Conservation (phyloP, 805 yeast genomes). For the Wickerhamiella australiensis region DNA sequence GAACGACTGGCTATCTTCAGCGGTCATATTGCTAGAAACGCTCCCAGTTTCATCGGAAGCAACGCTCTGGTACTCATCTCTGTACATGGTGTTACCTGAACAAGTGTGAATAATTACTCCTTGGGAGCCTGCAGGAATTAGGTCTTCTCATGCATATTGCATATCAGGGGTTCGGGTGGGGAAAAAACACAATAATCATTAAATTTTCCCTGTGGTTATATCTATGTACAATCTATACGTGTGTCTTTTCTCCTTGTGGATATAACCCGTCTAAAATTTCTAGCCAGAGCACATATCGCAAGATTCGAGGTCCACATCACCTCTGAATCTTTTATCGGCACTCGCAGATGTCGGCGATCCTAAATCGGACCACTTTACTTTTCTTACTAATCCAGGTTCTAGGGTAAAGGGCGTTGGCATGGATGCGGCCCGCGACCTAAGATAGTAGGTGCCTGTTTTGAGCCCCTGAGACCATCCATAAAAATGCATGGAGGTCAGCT, state of each 20-base stretch:
- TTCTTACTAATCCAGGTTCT: constrained; percentile 26
- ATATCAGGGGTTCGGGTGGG: background rate
- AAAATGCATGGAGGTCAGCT: constrained; percentile 92
- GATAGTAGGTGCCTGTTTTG: constrained; percentile 94
- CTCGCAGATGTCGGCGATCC: constrained; percentile 8
- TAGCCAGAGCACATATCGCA: constrained; percentile 14
- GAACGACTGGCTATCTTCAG: constrained; percentile 1
- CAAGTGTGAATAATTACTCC: background rate
- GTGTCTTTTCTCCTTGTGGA: no score
- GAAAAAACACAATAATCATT: no score
- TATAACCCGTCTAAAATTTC: background rate
- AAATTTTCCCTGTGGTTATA: no score
- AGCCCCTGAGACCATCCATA: constrained; percentile 95
- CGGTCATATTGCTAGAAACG: no score
- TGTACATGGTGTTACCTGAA: background rate
- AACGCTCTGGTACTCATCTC: background rate
- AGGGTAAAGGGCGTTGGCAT: constrained; percentile 85
- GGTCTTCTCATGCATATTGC: background rate
- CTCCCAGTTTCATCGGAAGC: background rate
- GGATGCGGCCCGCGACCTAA: constrained; percentile 91
- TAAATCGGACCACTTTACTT: background rate
- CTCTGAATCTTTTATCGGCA: background rate
- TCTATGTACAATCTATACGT: no score
- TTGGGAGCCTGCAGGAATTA: background rate
- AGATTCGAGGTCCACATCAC: background rate